Evolutionary conservation across 495 filamentous ascomycete species (phyloP).

Genomic region (Daldinia grandis): DNA sequence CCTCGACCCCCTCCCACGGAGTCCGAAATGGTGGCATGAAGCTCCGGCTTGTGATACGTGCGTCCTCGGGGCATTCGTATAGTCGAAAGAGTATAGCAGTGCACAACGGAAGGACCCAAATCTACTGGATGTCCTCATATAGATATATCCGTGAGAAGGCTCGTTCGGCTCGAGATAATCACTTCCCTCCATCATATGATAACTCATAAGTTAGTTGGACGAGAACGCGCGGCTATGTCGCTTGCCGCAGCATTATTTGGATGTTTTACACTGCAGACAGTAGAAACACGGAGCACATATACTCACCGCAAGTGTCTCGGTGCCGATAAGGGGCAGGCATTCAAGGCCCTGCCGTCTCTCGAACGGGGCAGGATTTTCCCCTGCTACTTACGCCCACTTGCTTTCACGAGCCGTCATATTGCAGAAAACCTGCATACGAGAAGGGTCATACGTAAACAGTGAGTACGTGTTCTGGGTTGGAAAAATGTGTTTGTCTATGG

Average conservation of each 20-base stretch:
- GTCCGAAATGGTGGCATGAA: conserved; percentile 19
- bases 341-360: conserved; percentile 14
- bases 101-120: neutral
- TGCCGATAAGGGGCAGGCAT: conserved; percentile 18
- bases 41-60: conserved; percentile 12
- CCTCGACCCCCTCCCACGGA: neutral
- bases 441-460: conserved; percentile 26
- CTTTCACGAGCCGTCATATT: conserved; percentile 19
- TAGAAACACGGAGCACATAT: conserved; percentile 25
- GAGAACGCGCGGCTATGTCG: conserved; percentile 29
- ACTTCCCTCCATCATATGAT: conserved; percentile 16
- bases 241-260: conserved; percentile 23
- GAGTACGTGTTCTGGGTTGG: conserved; percentile 2
- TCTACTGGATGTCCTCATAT: conserved; percentile 5
- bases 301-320: conserved; percentile 34
- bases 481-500: neutral
- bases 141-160: conserved; percentile 21
- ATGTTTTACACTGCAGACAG: conserved; percentile 29
- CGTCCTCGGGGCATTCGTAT: conserved; percentile 4
- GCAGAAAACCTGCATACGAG: conserved; percentile 28
- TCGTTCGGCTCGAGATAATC: neutral
- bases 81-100: neutral
- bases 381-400: conserved; percentile 19
- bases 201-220: conserved; percentile 24
- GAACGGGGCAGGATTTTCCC: conserved; percentile 36